Evolutionary conservation across 1,139 yeast species (phyloP).

Genomic region (Pneumocystis jirovecii): DNA sequence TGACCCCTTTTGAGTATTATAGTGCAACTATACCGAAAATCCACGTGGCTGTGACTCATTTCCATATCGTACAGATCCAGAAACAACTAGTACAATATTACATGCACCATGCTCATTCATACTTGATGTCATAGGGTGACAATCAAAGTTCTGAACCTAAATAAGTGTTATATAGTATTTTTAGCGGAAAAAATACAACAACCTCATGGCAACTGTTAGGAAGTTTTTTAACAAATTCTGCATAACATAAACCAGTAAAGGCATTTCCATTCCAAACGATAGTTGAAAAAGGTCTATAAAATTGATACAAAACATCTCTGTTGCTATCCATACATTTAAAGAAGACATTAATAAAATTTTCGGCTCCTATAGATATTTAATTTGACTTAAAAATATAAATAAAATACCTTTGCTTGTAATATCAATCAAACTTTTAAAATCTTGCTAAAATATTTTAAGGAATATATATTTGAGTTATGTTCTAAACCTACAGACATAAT

Average conservation of each 20-base stretch:
- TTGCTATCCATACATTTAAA: slow-evolving; percentile 10
- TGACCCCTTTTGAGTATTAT: background rate
- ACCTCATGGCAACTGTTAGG: slow-evolving; percentile 9
- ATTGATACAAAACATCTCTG: slow-evolving; percentile 7
- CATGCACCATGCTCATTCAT: slow-evolving; percentile 8
- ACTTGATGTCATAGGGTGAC: slow-evolving; percentile 9
- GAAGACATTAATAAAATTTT: slow-evolving; percentile 8
- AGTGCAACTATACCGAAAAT: slow-evolving; percentile 1
- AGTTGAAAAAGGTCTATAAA: slow-evolving; percentile 10
- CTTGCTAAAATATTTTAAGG: background rate
- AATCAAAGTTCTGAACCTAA: slow-evolving; percentile 8
- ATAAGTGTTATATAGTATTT: background rate
- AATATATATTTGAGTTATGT: background rate
- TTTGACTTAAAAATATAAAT: background rate
- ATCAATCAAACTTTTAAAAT: background rate
- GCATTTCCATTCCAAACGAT: slow-evolving; percentile 12
- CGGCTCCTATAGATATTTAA: slow-evolving; percentile 4
- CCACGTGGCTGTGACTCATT: slow-evolving; percentile 7
- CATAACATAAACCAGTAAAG: slow-evolving; percentile 3
- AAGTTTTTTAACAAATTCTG: slow-evolving; percentile 7
- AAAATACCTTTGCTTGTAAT: background rate
- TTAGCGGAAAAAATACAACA: background rate
- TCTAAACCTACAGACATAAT: background rate
- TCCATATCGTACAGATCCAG: slow-evolving; percentile 11
- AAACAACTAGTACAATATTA: slow-evolving; percentile 8